Base-by-base conservation (phyloP, 768 basidiomycete genomes). In the Calocybe cyanea region DNA sequence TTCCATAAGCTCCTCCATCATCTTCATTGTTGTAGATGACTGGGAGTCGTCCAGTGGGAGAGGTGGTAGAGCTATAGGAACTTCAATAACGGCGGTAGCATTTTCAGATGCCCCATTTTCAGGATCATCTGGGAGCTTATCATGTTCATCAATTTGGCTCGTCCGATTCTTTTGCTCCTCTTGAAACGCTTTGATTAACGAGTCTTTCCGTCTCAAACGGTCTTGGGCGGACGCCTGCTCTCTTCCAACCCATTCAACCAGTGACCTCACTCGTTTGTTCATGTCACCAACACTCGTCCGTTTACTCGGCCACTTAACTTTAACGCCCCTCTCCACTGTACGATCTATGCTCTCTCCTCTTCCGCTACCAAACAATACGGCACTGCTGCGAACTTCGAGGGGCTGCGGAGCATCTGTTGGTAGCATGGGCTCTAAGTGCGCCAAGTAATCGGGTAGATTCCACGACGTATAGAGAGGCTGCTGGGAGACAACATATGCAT, bases 271-370 rank as follows among this genome's bases (percentile, higher is more conserved):
- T 19, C 95, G 83, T 68, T 96, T 96, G 64, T 92, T 89, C 92
- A 98, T 95, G 63, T 97, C 95, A 15, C 84, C 87, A n/a, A 95
- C 85, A 55, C 93, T 96, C 80, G 85, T 93, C 41, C 95, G 78
- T 67, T 94, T 93, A 53, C 82, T 81, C 1, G 94, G 95, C 86
- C 91, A 98, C 57, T 90, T 87, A 46, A 96, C 85, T 63, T 90
- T 86, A 11, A 90, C 87, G 7, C 87, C 87, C 38, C 88, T 72
- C 59, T 91, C 85, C 61, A 76, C 72, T 7, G 76, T 80, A 53
- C 73, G 70, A 45, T 85, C 83, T n/a, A 72, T 55, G 43, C 77
- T 77, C 41, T 78, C 81, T 31, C 75, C 72, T 32, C 75, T 66
- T 1, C 63, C 68, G 13, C 62, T 57, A 37, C 66, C 67, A 7